A percentile compares a stretch with the other conserved stretches of the same genome.
phyloP scores from a whole-genome alignment of 805 yeast species.

The Tanozyma kutaoensis region DNA sequence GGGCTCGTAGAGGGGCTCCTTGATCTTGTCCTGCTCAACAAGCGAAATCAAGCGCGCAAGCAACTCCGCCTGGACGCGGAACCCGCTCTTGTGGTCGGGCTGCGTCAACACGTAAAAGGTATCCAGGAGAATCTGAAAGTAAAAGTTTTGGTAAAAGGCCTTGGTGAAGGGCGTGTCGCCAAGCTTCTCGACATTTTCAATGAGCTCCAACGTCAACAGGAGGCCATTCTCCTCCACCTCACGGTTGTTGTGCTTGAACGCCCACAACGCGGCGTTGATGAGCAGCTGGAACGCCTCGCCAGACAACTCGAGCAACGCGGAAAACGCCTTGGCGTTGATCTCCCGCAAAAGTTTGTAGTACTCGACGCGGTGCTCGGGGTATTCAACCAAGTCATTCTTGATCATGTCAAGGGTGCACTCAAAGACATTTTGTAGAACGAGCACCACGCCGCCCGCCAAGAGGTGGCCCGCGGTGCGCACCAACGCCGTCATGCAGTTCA shows the following conservation, averaged over 20 bases:
- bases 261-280: constrained; percentile 94
- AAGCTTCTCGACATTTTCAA: constrained; percentile 71
- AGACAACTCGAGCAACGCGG: constrained; percentile 76
- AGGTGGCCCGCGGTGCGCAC: constrained; percentile 77
- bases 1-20: constrained; percentile 66
- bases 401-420: constrained; percentile 94
- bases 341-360: constrained; percentile 84
- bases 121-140: constrained; percentile 81
- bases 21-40: constrained; percentile 64
- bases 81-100: constrained; percentile 96
- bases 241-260: constrained; percentile 92
- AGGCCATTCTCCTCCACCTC: constrained; percentile 93
- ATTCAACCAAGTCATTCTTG: constrained; percentile 87
- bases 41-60: constrained; percentile 73
- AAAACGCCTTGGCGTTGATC: constrained; percentile 74
- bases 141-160: constrained; percentile 80
- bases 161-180: constrained; percentile 63
- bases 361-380: constrained; percentile 96
- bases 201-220: constrained; percentile 67
- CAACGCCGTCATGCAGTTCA: constrained; percentile 86
- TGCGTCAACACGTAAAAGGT: constrained; percentile 90
- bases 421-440: constrained; percentile 80
- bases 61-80: constrained; percentile 74
- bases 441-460: constrained; percentile 82
- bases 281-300: constrained; percentile 86